phyloP scores from a whole-genome alignment of 805 yeast species.

The Candida cerambycidarum region DNA sequence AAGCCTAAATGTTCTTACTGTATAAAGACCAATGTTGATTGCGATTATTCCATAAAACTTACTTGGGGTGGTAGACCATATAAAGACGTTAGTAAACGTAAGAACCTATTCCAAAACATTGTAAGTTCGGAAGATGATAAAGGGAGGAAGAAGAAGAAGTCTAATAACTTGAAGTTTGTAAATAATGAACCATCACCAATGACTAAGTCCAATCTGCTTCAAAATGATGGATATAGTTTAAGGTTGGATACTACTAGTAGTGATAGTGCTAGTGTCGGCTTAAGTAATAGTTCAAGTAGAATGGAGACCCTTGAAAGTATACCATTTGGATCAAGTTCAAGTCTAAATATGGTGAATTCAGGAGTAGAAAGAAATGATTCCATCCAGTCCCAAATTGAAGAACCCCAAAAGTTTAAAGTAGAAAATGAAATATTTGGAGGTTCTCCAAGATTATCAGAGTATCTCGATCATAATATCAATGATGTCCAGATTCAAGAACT shows the following conservation, averaged over 20 bases:
- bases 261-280: background rate
- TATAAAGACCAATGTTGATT: slow-evolving; percentile 39
- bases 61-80: slow-evolving; percentile 78
- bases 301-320: too few species aligned
- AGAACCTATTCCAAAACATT: slow-evolving; percentile 12
- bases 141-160: background rate
- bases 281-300: background rate
- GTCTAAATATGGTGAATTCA: too few species aligned
- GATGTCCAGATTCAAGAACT: too few species aligned
- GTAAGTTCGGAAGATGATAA: background rate
- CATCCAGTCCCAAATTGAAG: too few species aligned
- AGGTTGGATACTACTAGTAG: background rate
- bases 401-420: background rate
- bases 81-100: slow-evolving; percentile 41
- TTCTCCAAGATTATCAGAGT: slow-evolving; percentile 11
- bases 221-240: background rate
- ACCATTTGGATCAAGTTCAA: too few species aligned
- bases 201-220: background rate
- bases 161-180: slow-evolving; percentile 1
- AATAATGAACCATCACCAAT: background rate
- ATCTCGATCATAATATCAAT: background rate
- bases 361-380: too few species aligned
- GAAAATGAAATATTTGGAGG: too few species aligned
- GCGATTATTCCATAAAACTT: slow-evolving; percentile 64
- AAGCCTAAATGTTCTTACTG: slow-evolving; percentile 67